Evolutionary conservation across 768 basidiomycete species (phyloP), one percentile per base, ranked within the genome.

Genomic region (Amylocystis lapponica): DNA sequence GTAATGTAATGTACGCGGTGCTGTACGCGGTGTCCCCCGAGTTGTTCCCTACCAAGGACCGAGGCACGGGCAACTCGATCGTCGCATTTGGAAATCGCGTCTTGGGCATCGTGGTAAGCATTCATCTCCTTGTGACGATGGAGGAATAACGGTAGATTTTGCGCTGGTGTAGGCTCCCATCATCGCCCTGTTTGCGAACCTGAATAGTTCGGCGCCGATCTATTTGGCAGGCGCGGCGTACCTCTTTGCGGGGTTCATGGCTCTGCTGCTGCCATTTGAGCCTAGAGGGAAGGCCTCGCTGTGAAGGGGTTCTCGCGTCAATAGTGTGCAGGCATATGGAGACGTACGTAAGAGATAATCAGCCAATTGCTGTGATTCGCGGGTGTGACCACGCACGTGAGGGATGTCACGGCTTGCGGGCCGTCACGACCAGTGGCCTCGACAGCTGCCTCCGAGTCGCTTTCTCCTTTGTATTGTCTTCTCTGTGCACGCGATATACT

Each of bases 151-250:
- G 5, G 27, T 13, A 6, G 9, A n/a, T 14, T 19, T 14, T 19
- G 23, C 13, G 5, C 17, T 40, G 16, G 16, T 19, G 37, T 39
- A 71, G 72, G 68, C 75, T 1, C 72, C 70, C 1, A 65, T 75
- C 54, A 64, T 78, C 37, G 73, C 72, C 19, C 45, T 74, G 36
- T 71, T 74, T 31, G 64, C 74, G 12, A 62, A 72, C 39, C 50
- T 78, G 29, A 57, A 57, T 12, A 72, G 72, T 2, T 52, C 72
- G 1, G 71, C 69, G 1, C 78, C 77, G 13, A 76, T 79, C 22
- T 80, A 66, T 57, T 64, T 75, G 29, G 62, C 72, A 3, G 78
- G 72, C n/a, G 68, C 63, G n/a, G 55, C 79, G 41, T 80, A 80
- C 55, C 31, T 79, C 19, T 59, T 62, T 3, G 56, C 75, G 4